These are phyloP conservation scores for Ustilaginoidea virens DNA, from an alignment of 2,329 filamentous ascomycete genomes.

Conservation along the genomic window DNA sequence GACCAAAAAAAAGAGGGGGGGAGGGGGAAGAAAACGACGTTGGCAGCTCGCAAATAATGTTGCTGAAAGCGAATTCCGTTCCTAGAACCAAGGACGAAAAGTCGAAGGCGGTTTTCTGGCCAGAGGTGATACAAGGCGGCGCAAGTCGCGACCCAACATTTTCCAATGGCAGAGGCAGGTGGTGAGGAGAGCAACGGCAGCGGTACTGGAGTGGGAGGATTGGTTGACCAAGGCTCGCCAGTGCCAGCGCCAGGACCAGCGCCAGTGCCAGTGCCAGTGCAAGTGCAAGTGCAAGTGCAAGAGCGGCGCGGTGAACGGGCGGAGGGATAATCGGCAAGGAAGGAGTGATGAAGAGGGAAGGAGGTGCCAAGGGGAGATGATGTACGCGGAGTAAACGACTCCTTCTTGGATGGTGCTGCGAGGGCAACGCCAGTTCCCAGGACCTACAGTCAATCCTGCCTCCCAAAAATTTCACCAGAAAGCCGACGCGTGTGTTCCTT, in stretches of 20 bases:
- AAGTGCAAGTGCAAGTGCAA: too few species aligned
- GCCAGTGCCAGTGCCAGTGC: too few species aligned
- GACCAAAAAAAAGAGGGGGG: conserved; percentile 9
- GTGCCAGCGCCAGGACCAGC: too few species aligned
- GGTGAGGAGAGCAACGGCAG: background rate
- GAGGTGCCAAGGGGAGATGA: background rate
- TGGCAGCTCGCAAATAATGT: conserved; percentile 9
- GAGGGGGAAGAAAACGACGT: conserved; percentile 1
- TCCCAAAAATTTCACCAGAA: background rate
- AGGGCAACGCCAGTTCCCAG: conserved; percentile 2
- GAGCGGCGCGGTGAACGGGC: background rate
- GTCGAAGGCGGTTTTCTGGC: conserved; percentile 1
- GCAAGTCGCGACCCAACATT: conserved; percentile 4
- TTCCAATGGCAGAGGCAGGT: conserved; percentile 1
- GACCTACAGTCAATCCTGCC: conserved; percentile 1
- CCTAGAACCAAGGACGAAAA: background rate
- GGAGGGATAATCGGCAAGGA: background rate
- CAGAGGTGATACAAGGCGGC: background rate
- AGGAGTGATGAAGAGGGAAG: conserved; percentile 1
- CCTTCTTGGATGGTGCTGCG: background rate
- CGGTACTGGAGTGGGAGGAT: too few species aligned
- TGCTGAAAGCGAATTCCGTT: conserved; percentile 5
- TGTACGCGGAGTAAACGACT: background rate
- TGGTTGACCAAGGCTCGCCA: too few species aligned
- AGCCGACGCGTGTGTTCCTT: background rate